A percentile compares a stretch with the other conserved stretches of the same genome.
phyloP scores from a whole-genome alignment of 208 protist species.

The Blechomonas ayalai region DNA sequence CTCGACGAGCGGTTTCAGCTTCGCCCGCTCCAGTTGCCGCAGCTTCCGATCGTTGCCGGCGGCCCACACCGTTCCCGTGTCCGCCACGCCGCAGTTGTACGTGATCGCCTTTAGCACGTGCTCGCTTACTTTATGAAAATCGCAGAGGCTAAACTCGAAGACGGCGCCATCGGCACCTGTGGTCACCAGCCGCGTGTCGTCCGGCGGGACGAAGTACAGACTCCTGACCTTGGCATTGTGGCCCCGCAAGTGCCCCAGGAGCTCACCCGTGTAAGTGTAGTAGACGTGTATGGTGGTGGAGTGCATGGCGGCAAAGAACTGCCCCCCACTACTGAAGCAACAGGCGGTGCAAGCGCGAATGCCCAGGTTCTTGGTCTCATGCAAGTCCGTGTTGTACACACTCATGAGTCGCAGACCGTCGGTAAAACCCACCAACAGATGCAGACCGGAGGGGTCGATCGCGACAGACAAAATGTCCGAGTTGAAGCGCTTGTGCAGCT shows the following conservation, averaged over 20 bases:
- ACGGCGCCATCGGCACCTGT: slow-evolving; percentile 93
- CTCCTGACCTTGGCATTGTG: slow-evolving; percentile 93
- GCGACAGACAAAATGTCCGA: slow-evolving; percentile 91
- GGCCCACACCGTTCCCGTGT: slow-evolving; percentile 84
- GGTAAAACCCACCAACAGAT: slow-evolving; percentile 92
- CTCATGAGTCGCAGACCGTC: slow-evolving; percentile 95
- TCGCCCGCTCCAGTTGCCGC: slow-evolving; percentile 74
- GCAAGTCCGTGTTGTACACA: slow-evolving; percentile 93
- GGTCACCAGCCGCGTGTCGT: slow-evolving; percentile 90
- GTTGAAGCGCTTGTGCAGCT: slow-evolving; percentile 89
- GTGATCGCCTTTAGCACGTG: slow-evolving; percentile 88
- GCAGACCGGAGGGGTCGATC: slow-evolving; percentile 93
- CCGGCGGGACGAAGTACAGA: slow-evolving; percentile 81
- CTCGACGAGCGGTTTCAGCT: slow-evolving; percentile 47
- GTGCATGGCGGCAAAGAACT: slow-evolving; percentile 95
- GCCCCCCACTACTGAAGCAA: slow-evolving; percentile 93
- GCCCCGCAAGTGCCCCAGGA: slow-evolving; percentile 91
- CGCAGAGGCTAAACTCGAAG: slow-evolving; percentile 91
- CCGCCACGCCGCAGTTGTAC: slow-evolving; percentile 87
- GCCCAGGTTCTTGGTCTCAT: slow-evolving; percentile 90
- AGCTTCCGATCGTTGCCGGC: slow-evolving; percentile 92
- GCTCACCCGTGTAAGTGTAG: slow-evolving; percentile 93
- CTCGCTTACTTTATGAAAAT: slow-evolving; percentile 91
- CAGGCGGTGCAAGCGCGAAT: slow-evolving; percentile 91
- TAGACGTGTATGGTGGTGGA: slow-evolving; percentile 95